Evolutionary conservation across 2,329 filamentous ascomycete species (phyloP).

Genomic region (Lizonia empirigonia): DNA sequence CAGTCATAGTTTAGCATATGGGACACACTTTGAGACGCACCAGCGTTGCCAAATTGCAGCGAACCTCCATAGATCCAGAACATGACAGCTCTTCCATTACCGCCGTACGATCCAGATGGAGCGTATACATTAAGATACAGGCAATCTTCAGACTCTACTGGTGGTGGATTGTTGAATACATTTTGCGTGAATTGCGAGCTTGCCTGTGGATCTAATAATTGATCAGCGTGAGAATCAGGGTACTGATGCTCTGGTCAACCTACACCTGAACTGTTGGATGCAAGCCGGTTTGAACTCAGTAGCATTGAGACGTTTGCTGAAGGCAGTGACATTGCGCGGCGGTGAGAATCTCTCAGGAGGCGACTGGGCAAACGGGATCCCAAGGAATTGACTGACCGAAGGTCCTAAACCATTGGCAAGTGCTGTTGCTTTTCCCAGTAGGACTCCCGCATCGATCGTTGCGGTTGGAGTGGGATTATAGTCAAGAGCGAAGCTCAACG

Average conservation of each 20-base stretch:
- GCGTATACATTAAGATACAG: constrained; percentile 49
- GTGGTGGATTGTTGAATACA: constrained; percentile 33
- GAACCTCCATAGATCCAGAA: constrained; percentile 43
- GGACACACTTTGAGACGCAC: constrained; percentile 1
- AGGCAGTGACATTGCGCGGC: constrained; percentile 21
- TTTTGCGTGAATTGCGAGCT: constrained; percentile 19
- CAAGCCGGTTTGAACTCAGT: constrained; percentile 29
- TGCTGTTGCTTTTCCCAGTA: constrained; percentile 35
- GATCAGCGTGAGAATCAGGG: not conserved
- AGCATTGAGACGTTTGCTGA: constrained; percentile 23
- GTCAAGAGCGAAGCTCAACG: not conserved
- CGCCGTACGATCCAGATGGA: constrained; percentile 26
- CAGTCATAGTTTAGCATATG: not conserved
- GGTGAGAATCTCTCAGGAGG: constrained; percentile 35
- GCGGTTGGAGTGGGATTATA: constrained; percentile 27
- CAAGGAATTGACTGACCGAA: constrained; percentile 38
- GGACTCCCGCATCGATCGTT: constrained; percentile 29
- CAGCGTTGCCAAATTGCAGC: constrained; percentile 31
- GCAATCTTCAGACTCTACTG: constrained; percentile 47
- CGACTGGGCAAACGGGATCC: constrained; percentile 38
- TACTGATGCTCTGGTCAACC: not conserved
- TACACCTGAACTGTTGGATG: constrained; percentile 36
- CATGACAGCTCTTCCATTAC: constrained; percentile 31
- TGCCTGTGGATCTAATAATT: constrained; percentile 24
- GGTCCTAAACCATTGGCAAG: constrained; percentile 24